Evolutionary conservation across 192 early-diverging fungal genomes (phyloP).

Genomic region (Nowakowskiella sp.): DNA sequence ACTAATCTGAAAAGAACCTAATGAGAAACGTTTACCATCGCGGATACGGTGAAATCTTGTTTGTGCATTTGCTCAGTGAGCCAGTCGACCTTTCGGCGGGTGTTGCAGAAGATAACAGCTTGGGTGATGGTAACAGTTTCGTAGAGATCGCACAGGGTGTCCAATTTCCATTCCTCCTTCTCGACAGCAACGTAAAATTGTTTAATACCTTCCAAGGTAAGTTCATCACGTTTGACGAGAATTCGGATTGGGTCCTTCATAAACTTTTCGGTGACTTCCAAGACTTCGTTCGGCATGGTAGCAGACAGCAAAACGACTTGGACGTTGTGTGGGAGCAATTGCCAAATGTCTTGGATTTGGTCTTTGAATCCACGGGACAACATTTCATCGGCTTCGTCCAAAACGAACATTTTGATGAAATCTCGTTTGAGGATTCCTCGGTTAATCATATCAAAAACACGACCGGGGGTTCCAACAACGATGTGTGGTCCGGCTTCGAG

Average conservation of each 20-base stretch:
- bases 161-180: conserved; percentile 99
- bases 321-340: conserved; percentile 74
- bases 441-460: conserved; percentile 98
- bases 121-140: conserved; percentile 97
- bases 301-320: conserved; percentile 97
- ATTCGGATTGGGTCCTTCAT: conserved; percentile 99
- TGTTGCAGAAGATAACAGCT: conserved; percentile 99
- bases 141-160: conserved; percentile 97
- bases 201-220: conserved; percentile 89
- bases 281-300: conserved; percentile 92
- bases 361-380: conserved; percentile 98
- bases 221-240: conserved; percentile 95
- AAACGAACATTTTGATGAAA: conserved; percentile 92
- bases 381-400: conserved; percentile 99
- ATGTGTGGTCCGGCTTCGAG: conserved; percentile 80
- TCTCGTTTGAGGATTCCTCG: conserved; percentile 75
- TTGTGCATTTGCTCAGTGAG: conserved; percentile 91
- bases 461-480: conserved; percentile 96
- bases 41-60: conserved; percentile 90
- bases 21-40: conserved; percentile 47
- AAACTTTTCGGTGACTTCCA: conserved; percentile 94
- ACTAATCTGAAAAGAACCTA: too few relatives aligned
- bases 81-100: conserved; percentile 99
- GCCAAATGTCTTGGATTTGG: conserved; percentile 96
- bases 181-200: conserved; percentile 98